A percentile compares a stretch with the other conserved stretches of the same genome.
Evolutionary conservation across 108 stramenopile species (phyloP).

Genomic region (Nannochloropsis gaditana): DNA sequence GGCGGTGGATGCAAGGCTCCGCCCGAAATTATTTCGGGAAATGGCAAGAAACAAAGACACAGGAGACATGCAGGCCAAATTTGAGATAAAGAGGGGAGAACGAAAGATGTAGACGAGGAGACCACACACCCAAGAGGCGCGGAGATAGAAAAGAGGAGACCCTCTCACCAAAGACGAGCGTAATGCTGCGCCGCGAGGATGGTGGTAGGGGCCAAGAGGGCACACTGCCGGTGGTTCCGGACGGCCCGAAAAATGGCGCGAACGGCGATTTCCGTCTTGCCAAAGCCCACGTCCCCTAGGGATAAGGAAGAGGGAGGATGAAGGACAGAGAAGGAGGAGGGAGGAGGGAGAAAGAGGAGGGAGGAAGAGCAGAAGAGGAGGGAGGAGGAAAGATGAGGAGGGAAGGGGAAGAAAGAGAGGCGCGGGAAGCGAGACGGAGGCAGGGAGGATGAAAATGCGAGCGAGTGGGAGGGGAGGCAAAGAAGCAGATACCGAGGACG

Average conservation of each 20-base stretch:
- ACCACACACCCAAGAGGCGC: not conserved
- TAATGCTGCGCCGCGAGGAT: conserved; percentile 87
- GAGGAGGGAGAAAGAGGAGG: not conserved
- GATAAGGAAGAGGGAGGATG: not conserved
- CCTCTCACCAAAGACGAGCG: conserved; percentile 46
- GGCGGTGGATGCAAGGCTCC: not conserved
- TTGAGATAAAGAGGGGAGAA: not conserved
- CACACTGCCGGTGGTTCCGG: conserved; percentile 76
- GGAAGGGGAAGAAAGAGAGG: not conserved
- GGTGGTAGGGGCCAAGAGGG: conserved; percentile 82
- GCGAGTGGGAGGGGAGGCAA: not conserved
- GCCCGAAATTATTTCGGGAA: not conserved
- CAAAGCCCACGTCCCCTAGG: conserved; percentile 88
- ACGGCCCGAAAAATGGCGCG: conserved; percentile 76
- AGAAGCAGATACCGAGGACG: conserved; percentile 57
- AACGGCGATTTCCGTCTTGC: conserved; percentile 90
- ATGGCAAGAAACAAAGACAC: not conserved
- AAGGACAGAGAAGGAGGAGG: not conserved
- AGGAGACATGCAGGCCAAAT: not conserved
- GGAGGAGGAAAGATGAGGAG: not conserved
- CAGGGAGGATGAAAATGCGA: not conserved
- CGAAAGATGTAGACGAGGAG: no score
- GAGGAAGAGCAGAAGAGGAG: not conserved
- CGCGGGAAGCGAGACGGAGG: not conserved
- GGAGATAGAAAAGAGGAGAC: not conserved